Evolutionary conservation across 768 basidiomycete genomes (phyloP).

Genomic region (Coprinopsis strossmayeri): DNA sequence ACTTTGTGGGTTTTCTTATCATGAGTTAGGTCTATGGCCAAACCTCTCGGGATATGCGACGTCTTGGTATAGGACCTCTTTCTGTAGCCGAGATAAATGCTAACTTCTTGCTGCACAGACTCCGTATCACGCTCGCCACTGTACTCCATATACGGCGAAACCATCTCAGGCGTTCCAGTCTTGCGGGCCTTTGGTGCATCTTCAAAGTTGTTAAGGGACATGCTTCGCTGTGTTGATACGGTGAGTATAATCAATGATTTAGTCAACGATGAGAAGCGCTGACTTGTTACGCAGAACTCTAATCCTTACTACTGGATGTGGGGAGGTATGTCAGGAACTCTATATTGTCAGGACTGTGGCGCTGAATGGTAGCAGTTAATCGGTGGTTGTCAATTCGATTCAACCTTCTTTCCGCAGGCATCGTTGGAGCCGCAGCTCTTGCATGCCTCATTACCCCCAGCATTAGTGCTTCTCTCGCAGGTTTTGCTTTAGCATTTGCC

Average conservation of each 20-base stretch:
- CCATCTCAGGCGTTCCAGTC: conserved; percentile 35
- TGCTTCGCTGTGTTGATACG: conserved; percentile 77
- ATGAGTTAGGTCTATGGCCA: conserved; percentile 40
- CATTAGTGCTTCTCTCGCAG: conserved; percentile 77
- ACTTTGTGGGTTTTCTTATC: conserved; percentile 5
- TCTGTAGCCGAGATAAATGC: not conserved
- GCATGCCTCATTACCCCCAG: conserved; percentile 61
- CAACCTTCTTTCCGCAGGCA: conserved; percentile 67
- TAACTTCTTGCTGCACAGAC: conserved; percentile 20
- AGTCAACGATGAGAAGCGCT: conserved; percentile 1
- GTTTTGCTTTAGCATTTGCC: conserved; percentile 83
- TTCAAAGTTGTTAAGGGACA: conserved; percentile 79
- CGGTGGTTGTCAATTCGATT: conserved; percentile 89
- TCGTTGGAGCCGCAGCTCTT: conserved; percentile 68
- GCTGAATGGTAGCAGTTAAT: conserved; percentile 47
- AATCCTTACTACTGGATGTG: conserved; percentile 91
- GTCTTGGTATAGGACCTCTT: conserved; percentile 45
- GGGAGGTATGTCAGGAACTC: conserved; percentile 49
- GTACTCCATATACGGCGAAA: conserved; percentile 40
- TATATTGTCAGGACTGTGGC: not conserved
- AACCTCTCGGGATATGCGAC: conserved; percentile 81
- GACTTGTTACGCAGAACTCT: conserved; percentile 29
- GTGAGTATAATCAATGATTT: conserved; percentile 31
- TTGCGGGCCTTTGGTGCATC: conserved; percentile 85
- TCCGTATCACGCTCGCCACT: conserved; percentile 43